Base-by-base conservation (phyloP, 768 basidiomycete genomes). In the Kwoniella shandongensis region DNA sequence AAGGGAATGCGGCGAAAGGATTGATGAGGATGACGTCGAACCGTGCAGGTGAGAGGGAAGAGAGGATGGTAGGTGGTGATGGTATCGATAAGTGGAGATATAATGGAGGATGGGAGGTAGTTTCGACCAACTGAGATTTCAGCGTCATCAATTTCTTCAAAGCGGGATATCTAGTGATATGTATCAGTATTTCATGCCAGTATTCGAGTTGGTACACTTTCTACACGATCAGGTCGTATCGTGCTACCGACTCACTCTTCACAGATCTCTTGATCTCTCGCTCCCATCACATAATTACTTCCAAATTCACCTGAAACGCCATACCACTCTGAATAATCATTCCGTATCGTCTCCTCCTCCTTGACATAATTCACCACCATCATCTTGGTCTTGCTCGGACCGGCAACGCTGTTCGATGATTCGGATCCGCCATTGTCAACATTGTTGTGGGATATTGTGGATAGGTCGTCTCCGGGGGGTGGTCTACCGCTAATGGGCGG, bases 161-260 rank as follows among this genome's bases (percentile, higher is more conserved):
- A 65, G 96, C 94, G 2, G 96, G 94, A 74, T 98, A 97, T 77
- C 94, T 97, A n/a, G n/a, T n/a, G n/a, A n/a, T n/a, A n/a, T n/a
- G n/a, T n/a, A n/a, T n/a, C n/a, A n/a, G n/a, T n/a, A n/a, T n/a
- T n/a, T n/a, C n/a, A 58, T n/a, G 11, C n/a, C 10, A 30, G 11
- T 6, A n/a, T n/a, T n/a, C n/a, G n/a, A n/a, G n/a, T n/a, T n/a
- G n/a, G n/a, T n/a, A n/a, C n/a, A n/a, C n/a, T n/a, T n/a, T n/a
- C n/a, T n/a, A n/a, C n/a, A n/a, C n/a, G 36, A n/a, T 38, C 36
- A 38, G 36, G 36, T 10, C n/a, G 36, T 38, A n/a, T 10, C 11
- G 11, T 10, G n/a, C n/a, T n/a, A n/a, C 2, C 50, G 53, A 81
- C 87, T 69, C 70, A 98, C 94, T 99, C 96, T 81, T 90, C 87